Base-by-base conservation (phyloP, 768 basidiomycete genomes). In the Atractiella rhizophila region DNA sequence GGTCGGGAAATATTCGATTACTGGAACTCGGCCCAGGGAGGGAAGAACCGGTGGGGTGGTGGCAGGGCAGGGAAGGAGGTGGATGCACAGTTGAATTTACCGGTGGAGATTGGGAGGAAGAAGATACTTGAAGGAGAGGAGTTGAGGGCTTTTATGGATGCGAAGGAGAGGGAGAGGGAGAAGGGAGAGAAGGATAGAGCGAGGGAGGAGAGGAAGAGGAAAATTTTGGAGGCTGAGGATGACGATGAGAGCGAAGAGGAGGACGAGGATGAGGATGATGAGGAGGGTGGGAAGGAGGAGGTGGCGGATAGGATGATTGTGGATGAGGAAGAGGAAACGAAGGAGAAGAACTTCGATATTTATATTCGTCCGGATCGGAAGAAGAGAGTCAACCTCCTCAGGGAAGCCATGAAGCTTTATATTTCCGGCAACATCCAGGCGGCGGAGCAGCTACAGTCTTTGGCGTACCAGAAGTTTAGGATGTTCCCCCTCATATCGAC, bases 401-500 rank as follows among this genome's bases (percentile, higher is more conserved):
- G 88, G 57, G 86, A 65, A 49, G 20, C 77, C 72, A 1, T 74
- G 75, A 2, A 85, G 83, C 62, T 88, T 85, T 66, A 83, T 82
- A 57, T 74, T 63, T 43, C 63, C 70, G 8, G 71, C 70, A 12
- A 33, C 6, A 37, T 36, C 26, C 45, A 47, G 31, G 31, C 53
- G 46, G 50, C 55, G n/a, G n/a, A n/a, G n/a, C n/a, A n/a, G n/a
- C n/a, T n/a, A n/a, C n/a, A n/a, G n/a, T n/a, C n/a, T n/a, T n/a
- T n/a, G 18, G 31, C 13, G 13, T 51, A 28, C 49, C 50, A n/a
- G 48, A 65, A 91, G 39, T 96, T 79, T 58, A 68, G 88, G 48
- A 94, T 94, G 85, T 96, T 94, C 61, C 91, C 91, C 0, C 85
- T 82, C 49, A 71, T 88, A 23, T 88, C 96, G 61, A 76, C 80